Evolutionary conservation across 2,329 filamentous ascomycete genomes (phyloP), one percentile per base, ranked within the genome.

Genomic region (Paecilomyces dactylethromorphus): DNA sequence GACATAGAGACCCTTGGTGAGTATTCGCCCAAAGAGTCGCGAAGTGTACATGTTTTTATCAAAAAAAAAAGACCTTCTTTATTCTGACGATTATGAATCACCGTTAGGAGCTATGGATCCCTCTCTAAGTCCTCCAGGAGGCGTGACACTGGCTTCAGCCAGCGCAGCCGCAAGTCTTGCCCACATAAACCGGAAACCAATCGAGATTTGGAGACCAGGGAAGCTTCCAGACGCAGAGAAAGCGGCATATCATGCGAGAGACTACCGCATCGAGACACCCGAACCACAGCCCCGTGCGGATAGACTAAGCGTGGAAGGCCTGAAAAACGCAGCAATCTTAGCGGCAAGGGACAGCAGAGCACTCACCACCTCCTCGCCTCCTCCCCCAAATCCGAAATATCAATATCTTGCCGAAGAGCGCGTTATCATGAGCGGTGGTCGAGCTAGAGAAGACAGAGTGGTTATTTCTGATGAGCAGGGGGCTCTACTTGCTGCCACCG

Each of bases 401-500:
- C 56, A 65, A 24, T 65, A 70, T 24, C 56, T 62, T 35, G 88
- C 89, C 18, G 89, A 90, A 15, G 86, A 78, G 49, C 81, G 87
- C 60, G 87, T 56, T 15, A 54, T 56, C 33, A 26, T 57, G 8
- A 53, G 11, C 31, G 39, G 54, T 87, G n/a, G 85, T 88, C 71
- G 81, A 80, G 29, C 55, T 51, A 10, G 53, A 56, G 22, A 62
- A 54, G 39, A 60, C 59, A 26, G 77, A 32, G 77, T 78, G 63
- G 79, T 75, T 21, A 74, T 73, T 10, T 74, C 86, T 26, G 81
- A 82, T 52, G 81, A 80, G 35, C 83, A 84, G 61, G 87, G 84
- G 60, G 91, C 91, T 1, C 79, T 93, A 53, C 78, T 84, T 35
- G 91, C 91, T 50, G 92, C 91, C 12, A 88, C 87, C 55, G 90